Evolutionary conservation across 1,139 yeast species (phyloP), one percentile per base, ranked within the genome.

Genomic region (Yamadazyma trypodendri): DNA sequence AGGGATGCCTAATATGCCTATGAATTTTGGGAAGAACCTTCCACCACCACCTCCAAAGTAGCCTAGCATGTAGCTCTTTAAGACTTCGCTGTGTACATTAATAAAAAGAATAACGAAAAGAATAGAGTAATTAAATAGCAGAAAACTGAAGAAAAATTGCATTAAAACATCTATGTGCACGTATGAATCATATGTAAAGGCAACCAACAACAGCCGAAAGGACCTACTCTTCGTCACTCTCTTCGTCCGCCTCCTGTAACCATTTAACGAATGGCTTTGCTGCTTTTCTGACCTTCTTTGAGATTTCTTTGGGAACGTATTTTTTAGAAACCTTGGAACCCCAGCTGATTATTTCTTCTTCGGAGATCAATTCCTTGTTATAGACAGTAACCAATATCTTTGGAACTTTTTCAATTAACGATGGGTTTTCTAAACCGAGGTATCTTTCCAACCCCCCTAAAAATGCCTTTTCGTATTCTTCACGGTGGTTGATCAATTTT

Each of bases 391-490:
- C 79, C 57, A 92, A 74, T 45, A 92, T 81, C 63, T 86, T 87
- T 49, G 97, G 95, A 39, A 90, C 75, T 40, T 68, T 59, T 40
- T 85, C 75, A 52, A 87, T 78, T 55, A 89, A 73, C n/a, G 76
- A 84, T 29, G 86, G 85, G 54, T 85, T 79, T 56, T 83, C 86
- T 46, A 85, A 66, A 46, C 97, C 98, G 51, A 92, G 69, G 60
- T 88, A 80, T 61, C 98, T 84, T 72, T 92, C 98, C 51, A 92
- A 75, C 45, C 98, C 99, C 50, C 99, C 98, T 46, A 92, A 76
- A 52, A 92, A 79, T 11, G 96, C 87, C 68, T 80, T 85, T 68
- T 94, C 96, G 54, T 79, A 86, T 40, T 74, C 79, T 37, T 74
- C 77, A 42, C 74, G 69, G 33, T 80, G 66, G 43, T 79, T 71